Conservation (phyloP, 306 rosid genomes). For the Delonix regia region DNA sequence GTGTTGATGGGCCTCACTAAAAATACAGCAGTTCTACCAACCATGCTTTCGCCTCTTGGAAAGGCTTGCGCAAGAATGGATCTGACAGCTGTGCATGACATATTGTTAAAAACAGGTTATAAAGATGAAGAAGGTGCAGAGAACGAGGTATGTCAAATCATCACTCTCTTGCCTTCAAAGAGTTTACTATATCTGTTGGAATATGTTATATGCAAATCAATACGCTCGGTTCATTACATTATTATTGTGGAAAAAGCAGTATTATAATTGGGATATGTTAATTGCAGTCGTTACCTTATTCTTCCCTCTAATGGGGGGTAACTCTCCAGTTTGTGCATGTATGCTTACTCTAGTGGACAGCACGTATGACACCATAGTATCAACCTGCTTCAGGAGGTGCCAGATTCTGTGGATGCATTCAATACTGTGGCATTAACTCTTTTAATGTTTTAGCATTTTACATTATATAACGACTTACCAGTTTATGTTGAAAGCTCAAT, state of each 20-base stretch:
- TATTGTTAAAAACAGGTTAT: slow-evolving; percentile 84
- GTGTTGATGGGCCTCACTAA: slow-evolving; percentile 76
- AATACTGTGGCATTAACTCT: background rate
- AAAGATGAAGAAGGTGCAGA: slow-evolving; percentile 97
- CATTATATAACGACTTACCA: background rate
- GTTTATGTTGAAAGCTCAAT: background rate
- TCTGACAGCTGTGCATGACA: slow-evolving; percentile 84
- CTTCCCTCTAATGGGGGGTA: background rate
- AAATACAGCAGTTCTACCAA: slow-evolving; percentile 63
- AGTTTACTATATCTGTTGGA: background rate
- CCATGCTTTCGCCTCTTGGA: slow-evolving; percentile 92
- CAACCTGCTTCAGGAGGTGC: background rate
- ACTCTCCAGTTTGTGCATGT: background rate
- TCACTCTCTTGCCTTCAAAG: slow-evolving; percentile 16
- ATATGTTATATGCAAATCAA: background rate
- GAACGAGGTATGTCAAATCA: slow-evolving; percentile 64
- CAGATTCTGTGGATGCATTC: background rate
- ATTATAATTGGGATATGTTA: background rate
- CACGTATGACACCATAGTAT: background rate
- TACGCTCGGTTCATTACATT: slow-evolving; percentile 12
- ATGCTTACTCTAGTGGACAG: background rate
- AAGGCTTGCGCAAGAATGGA: slow-evolving; percentile 92
- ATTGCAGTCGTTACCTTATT: slow-evolving; percentile 11
- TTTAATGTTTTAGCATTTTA: background rate
- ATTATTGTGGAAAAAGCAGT: background rate